Evolutionary conservation across 208 protist genomes (phyloP).

Genomic region (Crithidia bombi): DNA sequence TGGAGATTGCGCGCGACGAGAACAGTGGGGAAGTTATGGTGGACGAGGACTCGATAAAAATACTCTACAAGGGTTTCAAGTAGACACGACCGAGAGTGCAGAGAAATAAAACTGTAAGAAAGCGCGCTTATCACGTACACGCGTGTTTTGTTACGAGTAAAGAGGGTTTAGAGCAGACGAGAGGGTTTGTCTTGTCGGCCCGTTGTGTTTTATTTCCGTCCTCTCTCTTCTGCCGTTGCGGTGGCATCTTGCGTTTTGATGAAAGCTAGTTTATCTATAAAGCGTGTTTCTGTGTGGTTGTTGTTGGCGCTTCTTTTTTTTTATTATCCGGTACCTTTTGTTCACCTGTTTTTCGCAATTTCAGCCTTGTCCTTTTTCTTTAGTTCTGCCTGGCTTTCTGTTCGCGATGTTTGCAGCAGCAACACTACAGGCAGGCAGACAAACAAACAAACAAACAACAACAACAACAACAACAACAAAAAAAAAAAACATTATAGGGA

Average conservation of each 20-base stretch:
- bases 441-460: not conserved
- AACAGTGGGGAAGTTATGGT: constrained; percentile 67
- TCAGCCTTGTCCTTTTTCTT: not conserved
- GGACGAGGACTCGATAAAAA: constrained; percentile 72
- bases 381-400: too few species aligned
- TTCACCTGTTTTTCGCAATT: not conserved
- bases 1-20: constrained; percentile 75
- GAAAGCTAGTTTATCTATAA: too few species aligned
- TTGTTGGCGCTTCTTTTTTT: not conserved
- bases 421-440: too few species aligned
- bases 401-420: too few species aligned
- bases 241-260: too few species aligned
- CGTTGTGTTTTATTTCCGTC: not conserved
- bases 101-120: too few species aligned
- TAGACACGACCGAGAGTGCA: too few species aligned
- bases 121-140: too few species aligned
- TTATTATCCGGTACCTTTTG: not conserved
- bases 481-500: not conserved
- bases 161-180: too few species aligned
- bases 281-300: not conserved
- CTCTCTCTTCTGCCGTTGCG: not conserved
- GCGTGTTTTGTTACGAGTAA: too few species aligned
- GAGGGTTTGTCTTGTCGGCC: not conserved
- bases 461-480: not conserved
- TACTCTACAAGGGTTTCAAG: constrained; percentile 82